phyloP scores from a whole-genome alignment of 1,284 basidiomycete species.

The Neonothopanus nambi region DNA sequence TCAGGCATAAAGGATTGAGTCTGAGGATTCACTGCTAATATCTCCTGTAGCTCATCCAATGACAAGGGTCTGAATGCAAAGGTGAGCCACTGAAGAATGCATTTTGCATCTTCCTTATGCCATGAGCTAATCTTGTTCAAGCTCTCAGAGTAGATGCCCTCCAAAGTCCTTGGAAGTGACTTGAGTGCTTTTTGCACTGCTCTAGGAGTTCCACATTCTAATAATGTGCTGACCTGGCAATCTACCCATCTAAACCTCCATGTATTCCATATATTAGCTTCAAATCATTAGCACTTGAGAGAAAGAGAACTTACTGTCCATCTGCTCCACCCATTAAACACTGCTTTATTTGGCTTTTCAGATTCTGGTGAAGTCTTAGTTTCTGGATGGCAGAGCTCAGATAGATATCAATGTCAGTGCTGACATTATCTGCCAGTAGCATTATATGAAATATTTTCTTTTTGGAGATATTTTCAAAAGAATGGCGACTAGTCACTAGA shows the following conservation, averaged over 20 bases:
- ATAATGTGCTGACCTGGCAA: background rate
- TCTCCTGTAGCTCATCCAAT: background rate
- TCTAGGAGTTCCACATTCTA: background rate
- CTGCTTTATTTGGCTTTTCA: background rate
- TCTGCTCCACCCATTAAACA: background rate
- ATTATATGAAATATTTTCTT: background rate
- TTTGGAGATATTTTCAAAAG: background rate
- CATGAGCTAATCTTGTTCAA: background rate
- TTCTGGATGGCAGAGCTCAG: background rate
- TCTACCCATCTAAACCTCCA: background rate
- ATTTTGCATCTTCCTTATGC: background rate
- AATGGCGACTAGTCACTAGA: background rate
- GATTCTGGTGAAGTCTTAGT: background rate
- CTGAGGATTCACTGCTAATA: background rate
- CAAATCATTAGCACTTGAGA: background rate
- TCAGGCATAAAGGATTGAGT: background rate
- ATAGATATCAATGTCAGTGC: background rate
- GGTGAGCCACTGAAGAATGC: background rate
- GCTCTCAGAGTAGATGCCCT: background rate
- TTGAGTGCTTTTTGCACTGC: background rate
- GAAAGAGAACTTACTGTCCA: background rate
- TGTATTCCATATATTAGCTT: background rate
- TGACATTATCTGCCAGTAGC: background rate
- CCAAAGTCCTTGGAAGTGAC: background rate
- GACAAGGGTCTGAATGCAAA: background rate